Evolutionary conservation across 1,284 basidiomycete genomes (phyloP), one percentile per base, ranked within the genome.

Genomic region (Porogramme epimiltina): DNA sequence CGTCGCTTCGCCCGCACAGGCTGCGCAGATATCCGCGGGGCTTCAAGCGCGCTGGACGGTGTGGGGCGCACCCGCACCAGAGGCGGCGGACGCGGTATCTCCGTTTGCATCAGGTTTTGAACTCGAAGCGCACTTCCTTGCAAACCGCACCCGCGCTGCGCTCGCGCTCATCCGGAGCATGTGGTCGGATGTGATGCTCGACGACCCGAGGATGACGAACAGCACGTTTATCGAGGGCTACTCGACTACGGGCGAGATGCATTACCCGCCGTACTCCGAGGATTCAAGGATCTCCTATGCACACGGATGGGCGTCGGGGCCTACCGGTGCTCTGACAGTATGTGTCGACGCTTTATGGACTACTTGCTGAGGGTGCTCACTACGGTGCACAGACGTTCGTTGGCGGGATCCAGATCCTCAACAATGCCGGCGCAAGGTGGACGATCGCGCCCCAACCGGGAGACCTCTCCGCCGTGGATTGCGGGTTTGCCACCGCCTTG

Each of bases 201-300:
- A 49, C 47, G 51, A 53, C 42, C n/a, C n/a, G n/a, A n/a, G n/a
- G n/a, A n/a, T n/a, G n/a, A n/a, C n/a, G n/a, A n/a, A n/a, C n/a
- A n/a, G 51, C 51, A 49, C 51, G 42, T 49, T 53, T 47, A 49
- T 53, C 42, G 51, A 53, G 51, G 51, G 51, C 22, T 53, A 53
- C 31, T 48, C 51, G 4, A 38, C 44, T 23, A 45, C 36, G 10
- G 51, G 51, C 37, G 51, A 42, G 42, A 37, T 53, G 47, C 51
- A 53, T 39, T 53, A 53, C 42, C 46, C 51, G 47, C 51, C 51
- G 19, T 53, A 53, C 31, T 8, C 36, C 18, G 37, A 53, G 31
- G 51, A 53, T 38, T 36, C 51, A 18, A 36, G 51, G 18, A 53
- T 53, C 42, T 53, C 51, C 28, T 42, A 48, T 25, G 51, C 51